These are phyloP conservation scores for Chrysoporthe deuterocubensis DNA, from an alignment of 2,329 filamentous ascomycete genomes.

Conservation along the genomic window DNA sequence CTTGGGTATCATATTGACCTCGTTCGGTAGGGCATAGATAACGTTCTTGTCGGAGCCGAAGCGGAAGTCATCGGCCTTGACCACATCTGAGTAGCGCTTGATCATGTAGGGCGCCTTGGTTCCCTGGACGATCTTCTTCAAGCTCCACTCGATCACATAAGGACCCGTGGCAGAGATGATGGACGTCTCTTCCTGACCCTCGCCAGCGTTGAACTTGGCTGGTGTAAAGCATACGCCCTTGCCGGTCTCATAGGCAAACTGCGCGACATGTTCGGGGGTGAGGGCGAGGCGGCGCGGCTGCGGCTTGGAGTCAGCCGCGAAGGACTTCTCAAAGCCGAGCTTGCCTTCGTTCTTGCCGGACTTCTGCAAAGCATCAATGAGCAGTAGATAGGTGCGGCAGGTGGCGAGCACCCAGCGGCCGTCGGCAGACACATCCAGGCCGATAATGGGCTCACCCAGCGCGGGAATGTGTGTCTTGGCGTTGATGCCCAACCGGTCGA, in stretches of 20 bases:
- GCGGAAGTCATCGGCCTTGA: constrained; percentile 98
- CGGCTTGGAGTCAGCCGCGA: constrained; percentile 90
- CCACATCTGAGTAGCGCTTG: constrained; percentile 92
- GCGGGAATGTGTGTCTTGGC: constrained; percentile 97
- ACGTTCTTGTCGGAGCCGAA: constrained; percentile 98
- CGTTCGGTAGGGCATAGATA: constrained; percentile 93
- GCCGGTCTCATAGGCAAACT: constrained; percentile 96
- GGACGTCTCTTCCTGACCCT: constrained; percentile 81
- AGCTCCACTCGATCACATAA: constrained; percentile 94
- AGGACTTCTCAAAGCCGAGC: constrained; percentile 94
- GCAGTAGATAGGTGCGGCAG: constrained; percentile 89
- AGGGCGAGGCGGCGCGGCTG: constrained; percentile 88
- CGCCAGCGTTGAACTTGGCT: constrained; percentile 90
- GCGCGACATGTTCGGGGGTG: constrained; percentile 89
- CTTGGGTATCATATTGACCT: constrained; percentile 97
- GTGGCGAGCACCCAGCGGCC: constrained; percentile 95
- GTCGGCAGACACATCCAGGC: constrained; percentile 92
- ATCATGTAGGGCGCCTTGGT: constrained; percentile 91
- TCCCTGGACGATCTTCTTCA: constrained; percentile 85
- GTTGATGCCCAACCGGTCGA: constrained; percentile 94
- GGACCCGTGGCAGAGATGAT: constrained; percentile 97
- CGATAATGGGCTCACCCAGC: constrained; percentile 91
- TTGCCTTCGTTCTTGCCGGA: constrained; percentile 96
- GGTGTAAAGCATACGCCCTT: constrained; percentile 85
- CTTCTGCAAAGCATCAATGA: constrained; percentile 90